Evolutionary conservation across 129 eudicot species (phyloP).

Genomic region (Gnaphalium uliginosum): DNA sequence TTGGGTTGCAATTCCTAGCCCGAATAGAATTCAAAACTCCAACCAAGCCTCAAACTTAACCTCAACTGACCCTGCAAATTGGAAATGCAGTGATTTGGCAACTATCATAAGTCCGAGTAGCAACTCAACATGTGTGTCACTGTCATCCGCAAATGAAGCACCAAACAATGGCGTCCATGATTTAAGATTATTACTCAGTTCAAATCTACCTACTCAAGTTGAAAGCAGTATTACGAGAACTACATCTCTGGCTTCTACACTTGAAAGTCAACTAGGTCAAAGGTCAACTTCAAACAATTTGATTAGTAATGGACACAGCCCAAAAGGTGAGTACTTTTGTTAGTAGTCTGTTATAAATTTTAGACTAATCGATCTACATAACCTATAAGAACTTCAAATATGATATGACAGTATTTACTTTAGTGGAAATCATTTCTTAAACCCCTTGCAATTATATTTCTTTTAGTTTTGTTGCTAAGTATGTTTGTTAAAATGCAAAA

Average conservation of each 20-base stretch:
- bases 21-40: conserved; percentile 3
- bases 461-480: neutral
- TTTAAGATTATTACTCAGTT: neutral
- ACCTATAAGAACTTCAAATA: neutral
- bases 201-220: conserved; percentile 17
- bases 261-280: conserved; percentile 31
- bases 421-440: conserved; percentile 7
- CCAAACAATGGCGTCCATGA: conserved; percentile 9
- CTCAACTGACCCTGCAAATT: conserved; percentile 29
- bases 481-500: neutral
- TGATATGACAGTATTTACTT: neutral
- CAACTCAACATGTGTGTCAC: conserved; percentile 9
- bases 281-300: conserved; percentile 25
- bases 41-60: conserved; percentile 18
- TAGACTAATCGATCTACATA: neutral
- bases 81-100: conserved; percentile 36
- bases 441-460: neutral
- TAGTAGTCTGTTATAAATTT: neutral
- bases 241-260: conserved; percentile 18
- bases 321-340: conserved; percentile 25
- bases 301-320: conserved; percentile 17
- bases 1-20: conserved; percentile 13
- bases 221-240: conserved; percentile 10
- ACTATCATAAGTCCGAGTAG: conserved; percentile 23
- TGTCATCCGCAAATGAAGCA: neutral